Conservation (phyloP, 1,284 basidiomycete species). For the Testicularia cyperi region DNA sequence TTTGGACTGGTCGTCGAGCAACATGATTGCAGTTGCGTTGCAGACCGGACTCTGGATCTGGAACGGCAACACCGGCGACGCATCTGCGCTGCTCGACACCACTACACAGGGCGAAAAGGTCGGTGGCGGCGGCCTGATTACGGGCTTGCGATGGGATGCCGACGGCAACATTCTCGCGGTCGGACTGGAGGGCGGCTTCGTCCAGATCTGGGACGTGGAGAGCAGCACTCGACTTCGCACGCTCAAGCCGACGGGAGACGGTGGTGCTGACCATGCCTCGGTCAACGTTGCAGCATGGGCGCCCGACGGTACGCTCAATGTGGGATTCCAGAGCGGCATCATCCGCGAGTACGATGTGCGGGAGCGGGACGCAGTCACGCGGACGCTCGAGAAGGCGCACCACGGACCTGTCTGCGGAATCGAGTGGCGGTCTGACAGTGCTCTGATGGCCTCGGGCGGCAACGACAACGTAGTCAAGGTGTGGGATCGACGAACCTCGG, state of each 20-base stretch:
- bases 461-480: conserved; percentile 95
- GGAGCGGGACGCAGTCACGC: conserved; percentile 44
- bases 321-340: conserved; percentile 54
- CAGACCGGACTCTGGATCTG: conserved; percentile 64
- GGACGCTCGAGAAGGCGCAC: conserved; percentile 54
- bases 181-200: conserved; percentile 79
- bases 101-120: conserved; percentile 50
- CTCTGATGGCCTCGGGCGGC: conserved; percentile 86
- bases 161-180: conserved; percentile 86
- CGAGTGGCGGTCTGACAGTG: conserved; percentile 62
- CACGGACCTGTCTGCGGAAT: conserved; percentile 55
- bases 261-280: conserved; percentile 49
- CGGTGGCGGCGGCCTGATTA: conserved; percentile 65
- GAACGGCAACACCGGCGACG: conserved; percentile 85
- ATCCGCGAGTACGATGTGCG: conserved; percentile 58
- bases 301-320: conserved; percentile 51
- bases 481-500: conserved; percentile 83
- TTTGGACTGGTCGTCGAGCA: conserved; percentile 81
- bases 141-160: conserved; percentile 79
- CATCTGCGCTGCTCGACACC: conserved; percentile 67
- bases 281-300: conserved; percentile 54
- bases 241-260: conserved; percentile 51
- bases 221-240: conserved; percentile 77
- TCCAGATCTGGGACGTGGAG: conserved; percentile 95
- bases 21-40: conserved; percentile 64